Evolutionary conservation across 805 yeast genomes (phyloP).

Genomic region (Metschnikowia kunwiensis): DNA sequence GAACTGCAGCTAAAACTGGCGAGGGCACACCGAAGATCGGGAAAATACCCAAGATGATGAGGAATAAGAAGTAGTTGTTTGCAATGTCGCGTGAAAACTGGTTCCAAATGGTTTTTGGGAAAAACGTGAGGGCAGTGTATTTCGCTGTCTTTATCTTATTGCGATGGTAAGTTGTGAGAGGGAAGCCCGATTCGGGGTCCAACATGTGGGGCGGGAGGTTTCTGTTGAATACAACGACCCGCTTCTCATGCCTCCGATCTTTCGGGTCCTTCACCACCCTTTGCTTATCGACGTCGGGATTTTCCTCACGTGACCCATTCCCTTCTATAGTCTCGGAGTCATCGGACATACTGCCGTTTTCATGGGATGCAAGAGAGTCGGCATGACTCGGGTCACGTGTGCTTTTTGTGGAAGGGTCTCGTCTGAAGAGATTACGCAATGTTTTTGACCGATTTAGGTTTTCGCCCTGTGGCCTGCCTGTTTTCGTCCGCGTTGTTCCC

Average conservation of each 20-base stretch:
- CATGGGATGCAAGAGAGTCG: conserved; percentile 14
- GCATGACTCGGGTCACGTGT: neutral
- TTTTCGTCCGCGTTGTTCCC: conserved; percentile 83
- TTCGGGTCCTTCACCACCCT: conserved; percentile 23
- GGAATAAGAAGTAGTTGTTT: conserved; percentile 53
- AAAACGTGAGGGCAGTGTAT: conserved; percentile 55
- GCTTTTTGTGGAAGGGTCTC: conserved; percentile 16
- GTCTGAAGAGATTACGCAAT: conserved; percentile 39
- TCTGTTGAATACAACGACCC: conserved; percentile 44
- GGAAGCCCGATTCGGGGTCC: conserved; percentile 33
- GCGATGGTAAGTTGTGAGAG: conserved; percentile 42
- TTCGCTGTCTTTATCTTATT: conserved; percentile 63
- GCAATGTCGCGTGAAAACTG: conserved; percentile 58
- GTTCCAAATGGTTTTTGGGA: conserved; percentile 52
- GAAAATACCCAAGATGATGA: conserved; percentile 51
- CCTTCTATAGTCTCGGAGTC: conserved; percentile 8
- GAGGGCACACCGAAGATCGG: conserved; percentile 67
- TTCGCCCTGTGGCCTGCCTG: conserved; percentile 57
- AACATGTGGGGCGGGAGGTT: conserved; percentile 55
- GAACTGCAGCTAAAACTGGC: conserved; percentile 77
- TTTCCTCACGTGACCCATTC: conserved; percentile 22
- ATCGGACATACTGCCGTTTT: conserved; percentile 1
- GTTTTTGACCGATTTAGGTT: conserved; percentile 58
- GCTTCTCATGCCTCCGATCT: conserved; percentile 22
- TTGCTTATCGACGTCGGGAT: conserved; percentile 21